Conservation (phyloP, 192 early-diverging fungal species). For the Podila clonocystis region DNA sequence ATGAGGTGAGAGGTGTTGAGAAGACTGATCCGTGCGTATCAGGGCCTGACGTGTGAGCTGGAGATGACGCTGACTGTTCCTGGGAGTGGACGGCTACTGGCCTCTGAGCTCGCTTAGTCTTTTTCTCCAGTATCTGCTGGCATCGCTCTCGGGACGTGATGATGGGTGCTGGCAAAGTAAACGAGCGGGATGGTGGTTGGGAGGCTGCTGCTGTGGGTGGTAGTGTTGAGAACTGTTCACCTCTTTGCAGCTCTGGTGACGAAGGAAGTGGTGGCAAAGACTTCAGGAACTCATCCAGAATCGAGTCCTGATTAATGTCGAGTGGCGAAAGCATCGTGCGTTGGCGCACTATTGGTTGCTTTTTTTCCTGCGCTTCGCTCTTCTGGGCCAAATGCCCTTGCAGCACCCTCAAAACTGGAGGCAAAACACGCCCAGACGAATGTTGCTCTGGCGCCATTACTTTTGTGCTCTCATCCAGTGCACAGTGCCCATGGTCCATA, state of each 20-base stretch:
- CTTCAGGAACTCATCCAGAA: slow-evolving; percentile 25
- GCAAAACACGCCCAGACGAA: too few relatives aligned
- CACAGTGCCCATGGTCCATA: neutral
- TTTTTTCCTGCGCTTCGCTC: neutral
- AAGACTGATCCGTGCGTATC: neutral
- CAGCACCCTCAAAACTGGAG: too few relatives aligned
- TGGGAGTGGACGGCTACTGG: too few relatives aligned
- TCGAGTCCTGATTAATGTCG: neutral
- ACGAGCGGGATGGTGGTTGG: neutral
- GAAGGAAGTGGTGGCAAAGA: slow-evolving; percentile 11
- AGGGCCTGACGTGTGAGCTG: neutral
- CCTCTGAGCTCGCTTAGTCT: neutral
- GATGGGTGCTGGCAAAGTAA: slow-evolving; percentile 10
- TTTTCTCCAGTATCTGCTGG: slow-evolving; percentile 5
- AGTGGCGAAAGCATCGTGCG: neutral
- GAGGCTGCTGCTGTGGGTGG: neutral
- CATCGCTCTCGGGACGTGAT: slow-evolving; percentile 21
- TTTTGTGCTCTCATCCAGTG: neutral
- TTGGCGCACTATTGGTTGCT: neutral
- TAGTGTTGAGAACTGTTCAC: too few relatives aligned
- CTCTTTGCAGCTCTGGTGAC: neutral
- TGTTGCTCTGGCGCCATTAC: neutral
- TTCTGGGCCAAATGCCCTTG: neutral
- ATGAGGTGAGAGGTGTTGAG: neutral
- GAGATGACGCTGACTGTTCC: neutral